Conservation (phyloP, 1,284 basidiomycete genomes). For the Mycena sp. region DNA sequence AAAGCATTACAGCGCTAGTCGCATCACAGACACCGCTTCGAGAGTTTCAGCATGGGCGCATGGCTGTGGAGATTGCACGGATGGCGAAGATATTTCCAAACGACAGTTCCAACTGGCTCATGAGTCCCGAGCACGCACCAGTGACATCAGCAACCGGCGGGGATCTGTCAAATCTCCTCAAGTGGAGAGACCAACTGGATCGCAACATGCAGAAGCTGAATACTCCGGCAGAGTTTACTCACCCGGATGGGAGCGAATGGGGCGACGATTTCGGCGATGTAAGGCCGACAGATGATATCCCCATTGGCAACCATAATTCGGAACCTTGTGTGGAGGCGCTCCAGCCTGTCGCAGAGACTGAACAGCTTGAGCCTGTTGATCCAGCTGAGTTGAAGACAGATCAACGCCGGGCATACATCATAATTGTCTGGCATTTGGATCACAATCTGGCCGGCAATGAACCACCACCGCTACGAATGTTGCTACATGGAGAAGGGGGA, state of each 20-base stretch:
- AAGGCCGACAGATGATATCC: neutral
- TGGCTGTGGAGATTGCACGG: conserved; percentile 26
- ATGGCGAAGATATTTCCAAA: conserved; percentile 8
- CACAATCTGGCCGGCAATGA: conserved; percentile 30
- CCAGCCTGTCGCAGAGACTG: too few relatives aligned
- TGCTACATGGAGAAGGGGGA: conserved; percentile 46
- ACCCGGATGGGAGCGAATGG: neutral
- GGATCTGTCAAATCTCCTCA: neutral
- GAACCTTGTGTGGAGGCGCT: too few relatives aligned
- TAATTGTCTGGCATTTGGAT: conserved; percentile 12
- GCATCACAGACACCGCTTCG: conserved; percentile 5
- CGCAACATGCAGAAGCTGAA: neutral
- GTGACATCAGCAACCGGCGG: conserved; percentile 13
- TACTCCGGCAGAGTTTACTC: neutral
- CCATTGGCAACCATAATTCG: neutral
- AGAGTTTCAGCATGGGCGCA: conserved; percentile 23
- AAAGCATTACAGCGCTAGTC: conserved; percentile 15
- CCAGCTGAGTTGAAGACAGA: neutral
- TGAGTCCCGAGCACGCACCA: neutral
- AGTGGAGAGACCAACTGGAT: neutral
- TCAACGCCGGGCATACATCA: conserved; percentile 9
- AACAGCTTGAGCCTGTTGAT: neutral
- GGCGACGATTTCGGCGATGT: neutral
- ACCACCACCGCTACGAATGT: conserved; percentile 40
- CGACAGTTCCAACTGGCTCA: neutral